Conservation (phyloP, 306 rosid species). For the Castanospermum australe region DNA sequence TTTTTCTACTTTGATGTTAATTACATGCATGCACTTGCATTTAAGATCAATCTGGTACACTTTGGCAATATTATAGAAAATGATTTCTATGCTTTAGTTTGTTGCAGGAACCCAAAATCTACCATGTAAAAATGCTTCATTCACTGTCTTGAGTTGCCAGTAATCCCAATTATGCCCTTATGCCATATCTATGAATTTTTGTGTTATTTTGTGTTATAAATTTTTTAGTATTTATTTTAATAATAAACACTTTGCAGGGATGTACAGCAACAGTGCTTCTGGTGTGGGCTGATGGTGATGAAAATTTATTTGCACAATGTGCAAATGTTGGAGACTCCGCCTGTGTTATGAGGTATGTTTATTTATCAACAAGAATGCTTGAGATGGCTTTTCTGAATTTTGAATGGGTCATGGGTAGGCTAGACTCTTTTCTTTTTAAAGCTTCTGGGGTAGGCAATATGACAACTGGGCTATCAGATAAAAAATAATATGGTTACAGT, state of each 20-base stretch:
- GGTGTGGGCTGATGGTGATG: constrained; percentile 71
- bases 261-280: constrained; percentile 97
- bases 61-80: background rate
- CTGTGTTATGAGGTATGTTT: constrained; percentile 77
- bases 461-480: constrained; percentile 3
- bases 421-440: too few species aligned
- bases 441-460: constrained; percentile 21
- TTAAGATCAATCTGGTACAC: background rate
- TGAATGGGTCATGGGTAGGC: constrained; percentile 28
- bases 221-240: constrained; percentile 8
- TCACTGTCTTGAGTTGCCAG: background rate
- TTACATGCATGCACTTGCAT: background rate
- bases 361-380: constrained; percentile 20
- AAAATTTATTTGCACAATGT: constrained; percentile 81
- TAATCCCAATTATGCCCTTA: background rate
- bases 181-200: background rate
- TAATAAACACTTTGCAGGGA: constrained; percentile 62
- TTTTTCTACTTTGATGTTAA: background rate
- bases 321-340: constrained; percentile 97
- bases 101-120: background rate
- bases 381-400: constrained; percentile 19
- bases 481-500: constrained; percentile 2
- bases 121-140: background rate
- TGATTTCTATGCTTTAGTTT: background rate
- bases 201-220: constrained; percentile 1